Evolutionary conservation across 2,329 filamentous ascomycete genomes (phyloP).

Genomic region (Colletotrichum lindemuthianum): DNA sequence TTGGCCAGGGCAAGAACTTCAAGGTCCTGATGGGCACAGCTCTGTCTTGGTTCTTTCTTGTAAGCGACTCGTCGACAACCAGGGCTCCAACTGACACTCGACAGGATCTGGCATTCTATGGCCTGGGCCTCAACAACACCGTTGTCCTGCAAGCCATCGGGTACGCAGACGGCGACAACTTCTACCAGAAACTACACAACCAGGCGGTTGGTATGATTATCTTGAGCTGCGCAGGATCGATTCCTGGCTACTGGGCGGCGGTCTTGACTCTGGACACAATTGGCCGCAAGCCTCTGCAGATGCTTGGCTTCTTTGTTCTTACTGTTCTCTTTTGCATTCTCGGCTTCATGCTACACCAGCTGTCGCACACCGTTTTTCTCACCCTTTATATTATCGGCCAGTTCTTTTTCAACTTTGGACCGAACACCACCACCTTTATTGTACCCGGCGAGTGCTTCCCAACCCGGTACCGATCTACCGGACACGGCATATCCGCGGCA

Average conservation of each 20-base stretch:
- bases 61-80: slow-evolving; percentile 40
- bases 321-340: slow-evolving; percentile 71
- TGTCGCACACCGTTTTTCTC: slow-evolving; percentile 61
- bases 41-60: slow-evolving; percentile 83
- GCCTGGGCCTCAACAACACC: slow-evolving; percentile 79
- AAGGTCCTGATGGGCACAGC: slow-evolving; percentile 81
- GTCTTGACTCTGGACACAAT: slow-evolving; percentile 78
- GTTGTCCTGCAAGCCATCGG: slow-evolving; percentile 79
- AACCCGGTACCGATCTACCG: slow-evolving; percentile 69
- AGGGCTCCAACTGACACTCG: slow-evolving; percentile 27
- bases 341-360: slow-evolving; percentile 66
- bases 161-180: slow-evolving; percentile 69
- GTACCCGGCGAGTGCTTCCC: slow-evolving; percentile 73
- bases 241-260: slow-evolving; percentile 84
- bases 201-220: slow-evolving; percentile 82
- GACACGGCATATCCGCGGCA: slow-evolving; percentile 73
- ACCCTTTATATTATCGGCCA: slow-evolving; percentile 72
- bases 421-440: slow-evolving; percentile 74
- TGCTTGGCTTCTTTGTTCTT: slow-evolving; percentile 69
- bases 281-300: slow-evolving; percentile 80
- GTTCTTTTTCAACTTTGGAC: slow-evolving; percentile 74
- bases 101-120: slow-evolving; percentile 74
- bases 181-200: slow-evolving; percentile 77
- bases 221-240: slow-evolving; percentile 78
- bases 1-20: slow-evolving; percentile 74